Percentiles rank a stretch among this genome's conserved stretches.
These are phyloP conservation scores for Sambucus nigra DNA, from an alignment of 129 eudicot species.

Conservation along the genomic window DNA sequence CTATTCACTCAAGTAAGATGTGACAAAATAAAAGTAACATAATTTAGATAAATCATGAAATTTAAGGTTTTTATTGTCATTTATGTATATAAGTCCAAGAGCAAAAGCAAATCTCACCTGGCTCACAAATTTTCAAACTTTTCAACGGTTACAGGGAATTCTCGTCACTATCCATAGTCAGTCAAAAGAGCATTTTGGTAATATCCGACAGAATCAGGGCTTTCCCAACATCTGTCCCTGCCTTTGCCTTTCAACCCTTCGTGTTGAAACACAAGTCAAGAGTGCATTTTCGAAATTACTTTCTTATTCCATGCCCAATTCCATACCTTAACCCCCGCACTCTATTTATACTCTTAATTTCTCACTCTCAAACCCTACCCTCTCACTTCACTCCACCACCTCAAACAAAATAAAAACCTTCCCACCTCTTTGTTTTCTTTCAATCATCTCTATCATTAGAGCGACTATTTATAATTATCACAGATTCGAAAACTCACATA, in stretches of 20 bases:
- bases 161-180: constrained; percentile 42
- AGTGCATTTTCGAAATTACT: constrained; percentile 32
- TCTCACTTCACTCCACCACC: constrained; percentile 5
- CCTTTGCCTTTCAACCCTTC: constrained; percentile 27
- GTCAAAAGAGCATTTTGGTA: constrained; percentile 79
- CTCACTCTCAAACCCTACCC: constrained; percentile 32
- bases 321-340: constrained; percentile 12
- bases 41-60: not conserved
- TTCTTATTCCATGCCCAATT: constrained; percentile 16
- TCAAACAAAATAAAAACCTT: constrained; percentile 4
- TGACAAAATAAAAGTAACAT: too few species aligned
- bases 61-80: constrained; percentile 15
- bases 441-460: not conserved
- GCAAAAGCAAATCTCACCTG: constrained; percentile 3
- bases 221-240: constrained; percentile 52
- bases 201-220: constrained; percentile 58
- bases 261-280: constrained; percentile 44
- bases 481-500: not conserved
- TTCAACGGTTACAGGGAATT: constrained; percentile 34
- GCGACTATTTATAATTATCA: not conserved
- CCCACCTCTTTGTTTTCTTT: not conserved
- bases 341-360: constrained; percentile 4
- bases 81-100: constrained; percentile 23
- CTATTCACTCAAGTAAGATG: too few species aligned
- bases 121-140: constrained; percentile 15